Evolutionary conservation across 108 stramenopile species (phyloP).

Genomic region (Pseudonitzschia delicatissima): DNA sequence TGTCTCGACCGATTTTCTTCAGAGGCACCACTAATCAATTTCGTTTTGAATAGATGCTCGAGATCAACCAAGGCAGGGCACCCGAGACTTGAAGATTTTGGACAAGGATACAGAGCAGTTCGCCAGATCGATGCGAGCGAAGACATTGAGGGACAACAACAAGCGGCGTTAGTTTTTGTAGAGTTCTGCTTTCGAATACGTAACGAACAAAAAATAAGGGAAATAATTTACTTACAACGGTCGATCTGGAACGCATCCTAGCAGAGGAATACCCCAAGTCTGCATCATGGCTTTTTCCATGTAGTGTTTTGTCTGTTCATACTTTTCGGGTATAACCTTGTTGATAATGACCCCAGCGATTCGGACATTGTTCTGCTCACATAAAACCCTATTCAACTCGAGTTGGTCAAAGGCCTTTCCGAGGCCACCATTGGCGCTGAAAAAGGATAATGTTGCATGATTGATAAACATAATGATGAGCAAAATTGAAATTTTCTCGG

Average conservation of each 20-base stretch:
- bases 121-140: too few relatives aligned
- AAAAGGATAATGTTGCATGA: neutral
- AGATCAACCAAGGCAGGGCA: conserved; percentile 89
- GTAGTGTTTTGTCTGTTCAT: conserved; percentile 85
- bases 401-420: conserved; percentile 95
- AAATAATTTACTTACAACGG: conserved; percentile 28
- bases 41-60: conserved; percentile 74
- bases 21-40: conserved; percentile 63
- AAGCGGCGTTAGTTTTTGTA: too few relatives aligned
- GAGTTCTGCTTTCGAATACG: too few relatives aligned
- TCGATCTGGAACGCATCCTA: conserved; percentile 90
- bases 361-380: conserved; percentile 78
- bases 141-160: too few relatives aligned
- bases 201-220: too few relatives aligned
- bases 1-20: conserved; percentile 73
- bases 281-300: conserved; percentile 69
- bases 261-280: conserved; percentile 88
- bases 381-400: conserved; percentile 87
- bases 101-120: conserved; percentile 28
- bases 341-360: conserved; percentile 94
- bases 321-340: conserved; percentile 92
- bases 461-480: neutral
- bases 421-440: conserved; percentile 89
- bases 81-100: conserved; percentile 59
- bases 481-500: neutral